These are phyloP conservation scores for Sonneratia alba DNA, from an alignment of 345 rosid genomes.

Conservation along the genomic window DNA sequence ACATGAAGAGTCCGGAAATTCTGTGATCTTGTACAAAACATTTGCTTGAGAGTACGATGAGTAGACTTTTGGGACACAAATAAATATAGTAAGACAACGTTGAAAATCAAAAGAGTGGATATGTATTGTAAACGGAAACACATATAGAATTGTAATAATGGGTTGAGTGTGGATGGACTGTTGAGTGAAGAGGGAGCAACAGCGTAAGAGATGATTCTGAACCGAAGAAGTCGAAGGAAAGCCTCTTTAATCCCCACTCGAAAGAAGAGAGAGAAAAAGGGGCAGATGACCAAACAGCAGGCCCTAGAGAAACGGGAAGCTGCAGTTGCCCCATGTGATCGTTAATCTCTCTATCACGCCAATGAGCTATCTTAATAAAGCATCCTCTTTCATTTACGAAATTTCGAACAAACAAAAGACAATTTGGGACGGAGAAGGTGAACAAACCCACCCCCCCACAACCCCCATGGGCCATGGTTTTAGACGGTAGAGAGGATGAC, in stretches of 20 bases:
- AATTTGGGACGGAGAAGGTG: neutral
- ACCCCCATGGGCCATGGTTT: no score
- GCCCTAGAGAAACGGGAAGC: neutral
- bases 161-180: slow-evolving; percentile 2
- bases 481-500: no score
- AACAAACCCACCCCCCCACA: neutral
- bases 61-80: neutral
- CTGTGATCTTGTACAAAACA: neutral
- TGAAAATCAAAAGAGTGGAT: no score
- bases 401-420: neutral
- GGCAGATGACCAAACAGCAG: neutral
- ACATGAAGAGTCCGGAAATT: neutral
- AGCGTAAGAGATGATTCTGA: neutral
- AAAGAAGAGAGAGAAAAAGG: neutral
- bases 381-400: no score
- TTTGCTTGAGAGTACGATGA: neutral
- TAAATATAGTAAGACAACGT: no score
- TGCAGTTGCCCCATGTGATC: slow-evolving; percentile 6
- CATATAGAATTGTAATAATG: no score
- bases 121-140: no score
- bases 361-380: neutral
- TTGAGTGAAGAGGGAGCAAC: neutral
- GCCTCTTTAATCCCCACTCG: neutral
- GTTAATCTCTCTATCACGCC: neutral
- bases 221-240: neutral